Evolutionary conservation across 495 filamentous ascomycete species (phyloP).

Genomic region (Talaromyces trachyspermus): DNA sequence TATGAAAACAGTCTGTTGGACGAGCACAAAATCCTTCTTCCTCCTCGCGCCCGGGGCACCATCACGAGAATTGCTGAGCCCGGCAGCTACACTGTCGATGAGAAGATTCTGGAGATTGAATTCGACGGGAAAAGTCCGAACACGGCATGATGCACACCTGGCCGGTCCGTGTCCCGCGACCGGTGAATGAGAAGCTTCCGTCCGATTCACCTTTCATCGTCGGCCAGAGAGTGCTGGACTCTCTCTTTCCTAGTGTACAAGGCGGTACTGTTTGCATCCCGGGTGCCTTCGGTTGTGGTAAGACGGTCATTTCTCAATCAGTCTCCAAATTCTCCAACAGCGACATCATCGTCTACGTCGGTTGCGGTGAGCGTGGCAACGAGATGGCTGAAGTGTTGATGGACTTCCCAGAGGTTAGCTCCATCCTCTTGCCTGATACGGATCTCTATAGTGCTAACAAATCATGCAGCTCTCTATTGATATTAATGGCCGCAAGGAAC

Average conservation of each 20-base stretch:
- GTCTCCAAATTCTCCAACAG: slow-evolving; percentile 99
- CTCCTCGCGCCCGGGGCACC: slow-evolving; percentile 80
- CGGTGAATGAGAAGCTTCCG: slow-evolving; percentile 80
- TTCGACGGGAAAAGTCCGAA: slow-evolving; percentile 93
- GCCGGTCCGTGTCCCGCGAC: slow-evolving; percentile 96
- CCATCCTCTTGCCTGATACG: not conserved
- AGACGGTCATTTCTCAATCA: slow-evolving; percentile 97
- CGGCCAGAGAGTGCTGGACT: slow-evolving; percentile 91
- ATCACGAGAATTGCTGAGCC: slow-evolving; percentile 85
- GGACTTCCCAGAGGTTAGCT: slow-evolving; percentile 83
- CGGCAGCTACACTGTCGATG: slow-evolving; percentile 87
- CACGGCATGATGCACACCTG: slow-evolving; percentile 97
- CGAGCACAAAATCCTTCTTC: slow-evolving; percentile 93
- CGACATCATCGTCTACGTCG: slow-evolving; percentile 98
- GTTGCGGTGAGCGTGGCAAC: slow-evolving; percentile 96
- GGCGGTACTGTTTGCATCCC: slow-evolving; percentile 97
- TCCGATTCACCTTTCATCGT: slow-evolving; percentile 87
- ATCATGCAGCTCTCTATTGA: slow-evolving; percentile 68
- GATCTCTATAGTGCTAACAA: not conserved
- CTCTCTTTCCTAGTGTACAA: slow-evolving; percentile 95
- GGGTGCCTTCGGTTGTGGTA: slow-evolving; percentile 97
- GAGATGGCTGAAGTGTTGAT: slow-evolving; percentile 99
- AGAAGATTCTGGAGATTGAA: slow-evolving; percentile 92
- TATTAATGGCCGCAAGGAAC: slow-evolving; percentile 84
- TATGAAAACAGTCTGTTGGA: slow-evolving; percentile 93